phyloP scores from a whole-genome alignment of 2,329 filamentous ascomycete species.

The Colletotrichum sp. region DNA sequence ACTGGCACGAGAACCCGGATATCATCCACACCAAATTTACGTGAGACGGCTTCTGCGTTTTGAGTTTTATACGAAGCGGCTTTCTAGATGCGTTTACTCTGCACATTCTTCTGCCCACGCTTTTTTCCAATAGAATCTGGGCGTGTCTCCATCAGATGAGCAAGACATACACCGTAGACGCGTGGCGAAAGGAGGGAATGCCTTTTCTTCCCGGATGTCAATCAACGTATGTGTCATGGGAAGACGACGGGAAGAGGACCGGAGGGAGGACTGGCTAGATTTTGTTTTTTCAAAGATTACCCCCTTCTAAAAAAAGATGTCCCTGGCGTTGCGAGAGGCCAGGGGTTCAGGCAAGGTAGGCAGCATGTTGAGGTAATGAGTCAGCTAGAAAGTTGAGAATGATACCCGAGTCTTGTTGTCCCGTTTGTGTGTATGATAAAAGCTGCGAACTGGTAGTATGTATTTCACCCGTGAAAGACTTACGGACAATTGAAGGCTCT shows the following conservation, averaged over 20 bases:
- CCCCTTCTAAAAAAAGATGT: not conserved
- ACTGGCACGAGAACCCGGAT: conserved; percentile 99
- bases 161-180: not conserved
- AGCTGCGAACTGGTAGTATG: not conserved
- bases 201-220: not conserved
- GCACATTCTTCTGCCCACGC: not conserved
- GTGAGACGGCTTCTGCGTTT: conserved; percentile 44
- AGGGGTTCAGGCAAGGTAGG: not conserved
- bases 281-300: not conserved
- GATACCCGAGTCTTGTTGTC: conserved; percentile 42
- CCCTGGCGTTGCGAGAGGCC: not conserved
- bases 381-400: conserved; percentile 32
- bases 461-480: not conserved
- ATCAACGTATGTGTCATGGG: not conserved
- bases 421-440: not conserved
- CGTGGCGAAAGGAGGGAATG: not conserved
- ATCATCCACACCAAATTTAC: conserved; percentile 99
- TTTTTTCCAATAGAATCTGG: not conserved
- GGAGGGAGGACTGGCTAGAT: not conserved
- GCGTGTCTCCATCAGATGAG: not conserved
- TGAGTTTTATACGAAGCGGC: not conserved
- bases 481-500: not conserved
- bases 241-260: not conserved
- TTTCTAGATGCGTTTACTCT: not conserved
- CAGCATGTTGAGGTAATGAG: conserved; percentile 19